Base-by-base conservation (phyloP, 305 asterid species). In the Solanum hybrid region DNA sequence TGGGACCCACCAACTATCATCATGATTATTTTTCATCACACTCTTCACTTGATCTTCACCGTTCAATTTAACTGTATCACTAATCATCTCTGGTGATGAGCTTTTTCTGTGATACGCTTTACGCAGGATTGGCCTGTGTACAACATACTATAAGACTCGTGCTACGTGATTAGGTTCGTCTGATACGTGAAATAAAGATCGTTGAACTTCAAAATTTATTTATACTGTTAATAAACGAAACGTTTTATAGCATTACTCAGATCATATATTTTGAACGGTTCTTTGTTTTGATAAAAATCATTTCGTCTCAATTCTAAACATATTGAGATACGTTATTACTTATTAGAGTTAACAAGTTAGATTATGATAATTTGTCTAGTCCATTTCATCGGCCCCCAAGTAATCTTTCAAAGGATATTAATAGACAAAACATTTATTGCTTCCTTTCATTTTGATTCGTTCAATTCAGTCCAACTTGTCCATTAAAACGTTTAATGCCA, bases 61-160 rank as follows among this genome's bases (percentile, higher is more conserved):
- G 0, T 94, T 93, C 88, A 91, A 26, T 90, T 93, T 95, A 29
- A 92, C 31, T 0, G 92, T 73, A 34, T 94, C 95, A 10, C 90
- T 88, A 26, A 88, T 17, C 88, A 89, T 77, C 13, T 92, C 94
- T 0, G 94, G 80, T 0, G 95, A 90, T 51, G 90, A 86, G 75
- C 95, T 92, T 91, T 92, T 94, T 31, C 91, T 89, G 22, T 94
- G 98, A 71, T 94, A 95, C 13, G 93, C 95, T 90, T 94, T 94
- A 51, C 98, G 90, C 76, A 94, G 78, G 89, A 94, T 92, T 86
- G 96, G 95, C 92, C 96, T 95, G 75, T 66, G 17, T n/a, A n/a
- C 78, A 38, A 40, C 15, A 75, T 5, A 69, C 24, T 17, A 3
- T 56, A 56, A 56, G 69, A 56, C 69, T 56, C 24, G 4, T 56